phyloP scores from a whole-genome alignment of 805 yeast genomes.

The Ogataea zsoltii region DNA sequence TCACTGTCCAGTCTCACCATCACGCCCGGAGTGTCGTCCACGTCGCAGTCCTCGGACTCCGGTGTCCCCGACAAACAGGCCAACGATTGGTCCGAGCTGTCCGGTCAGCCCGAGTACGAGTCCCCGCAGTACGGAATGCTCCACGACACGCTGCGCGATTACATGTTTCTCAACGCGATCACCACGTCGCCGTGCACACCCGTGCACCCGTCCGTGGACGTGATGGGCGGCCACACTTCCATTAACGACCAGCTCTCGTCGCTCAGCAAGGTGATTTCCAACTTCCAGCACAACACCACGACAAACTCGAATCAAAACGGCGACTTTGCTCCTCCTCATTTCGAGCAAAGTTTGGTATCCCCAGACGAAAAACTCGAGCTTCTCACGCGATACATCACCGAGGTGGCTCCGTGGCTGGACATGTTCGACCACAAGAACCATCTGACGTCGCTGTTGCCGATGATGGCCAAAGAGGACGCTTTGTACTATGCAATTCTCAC shows the following conservation, averaged over 20 bases:
- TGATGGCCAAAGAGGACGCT: slow-evolving; percentile 20
- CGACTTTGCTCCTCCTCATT: slow-evolving; percentile 7
- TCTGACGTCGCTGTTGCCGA: slow-evolving; percentile 23
- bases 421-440: slow-evolving; percentile 28
- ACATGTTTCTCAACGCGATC: slow-evolving; percentile 41
- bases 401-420: slow-evolving; percentile 27
- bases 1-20: slow-evolving; percentile 6
- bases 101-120: slow-evolving; percentile 4
- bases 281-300: slow-evolving; percentile 15
- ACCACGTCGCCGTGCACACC: slow-evolving; percentile 18
- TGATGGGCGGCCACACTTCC: slow-evolving; percentile 9
- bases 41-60: slow-evolving; percentile 8
- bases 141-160: slow-evolving; percentile 38
- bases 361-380: slow-evolving; percentile 26
- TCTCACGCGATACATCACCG: slow-evolving; percentile 20
- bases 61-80: too few relatives aligned
- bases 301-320: slow-evolving; percentile 6
- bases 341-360: slow-evolving; percentile 27
- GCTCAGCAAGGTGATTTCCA: slow-evolving; percentile 16
- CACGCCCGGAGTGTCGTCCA: slow-evolving; percentile 6
- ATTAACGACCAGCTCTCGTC: slow-evolving; percentile 14
- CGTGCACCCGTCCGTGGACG: slow-evolving; percentile 4
- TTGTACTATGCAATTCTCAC: slow-evolving; percentile 19
- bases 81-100: too few relatives aligned
- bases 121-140: slow-evolving; percentile 22